phyloP scores from a whole-genome alignment of 179 eudicot genomes.

The Spinacia oleracea region DNA sequence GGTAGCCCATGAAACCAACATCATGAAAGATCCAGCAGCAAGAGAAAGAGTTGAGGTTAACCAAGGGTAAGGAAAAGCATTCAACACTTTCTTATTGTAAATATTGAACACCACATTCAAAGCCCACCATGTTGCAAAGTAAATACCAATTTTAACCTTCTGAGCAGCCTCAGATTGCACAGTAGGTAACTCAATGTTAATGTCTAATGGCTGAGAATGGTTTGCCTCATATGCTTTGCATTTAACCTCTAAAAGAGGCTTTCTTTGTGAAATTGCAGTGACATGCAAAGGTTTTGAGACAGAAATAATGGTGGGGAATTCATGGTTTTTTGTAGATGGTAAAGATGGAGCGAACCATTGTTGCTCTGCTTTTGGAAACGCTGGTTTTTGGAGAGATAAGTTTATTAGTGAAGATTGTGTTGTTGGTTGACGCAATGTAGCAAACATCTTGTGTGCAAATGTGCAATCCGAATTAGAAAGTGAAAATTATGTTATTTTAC shows the following conservation, averaged over 20 bases:
- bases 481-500: neutral
- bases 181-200: slow-evolving; percentile 35
- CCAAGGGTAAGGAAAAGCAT: slow-evolving; percentile 55
- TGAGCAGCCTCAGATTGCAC: slow-evolving; percentile 33
- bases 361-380: slow-evolving; percentile 23
- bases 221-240: slow-evolving; percentile 48
- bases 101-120: slow-evolving; percentile 49
- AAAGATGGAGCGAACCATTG: slow-evolving; percentile 9
- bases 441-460: slow-evolving; percentile 39
- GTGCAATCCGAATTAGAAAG: slow-evolving; percentile 13
- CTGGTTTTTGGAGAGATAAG: slow-evolving; percentile 31
- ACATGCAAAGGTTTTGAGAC: slow-evolving; percentile 38
- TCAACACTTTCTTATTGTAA: slow-evolving; percentile 49
- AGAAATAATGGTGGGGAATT: slow-evolving; percentile 32
- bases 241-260: slow-evolving; percentile 5
- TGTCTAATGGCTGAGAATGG: slow-evolving; percentile 32
- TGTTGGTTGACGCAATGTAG: slow-evolving; percentile 43
- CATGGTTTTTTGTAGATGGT: slow-evolving; percentile 6
- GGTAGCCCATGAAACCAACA: slow-evolving; percentile 48
- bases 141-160: slow-evolving; percentile 41
- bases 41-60: slow-evolving; percentile 46
- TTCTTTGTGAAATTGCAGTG: slow-evolving; percentile 20
- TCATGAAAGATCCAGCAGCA: slow-evolving; percentile 53
- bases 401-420: slow-evolving; percentile 29
- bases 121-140: slow-evolving; percentile 53